Evolutionary conservation across 2,329 filamentous ascomycete species (phyloP).

Genomic region (Neonectria sp.): DNA sequence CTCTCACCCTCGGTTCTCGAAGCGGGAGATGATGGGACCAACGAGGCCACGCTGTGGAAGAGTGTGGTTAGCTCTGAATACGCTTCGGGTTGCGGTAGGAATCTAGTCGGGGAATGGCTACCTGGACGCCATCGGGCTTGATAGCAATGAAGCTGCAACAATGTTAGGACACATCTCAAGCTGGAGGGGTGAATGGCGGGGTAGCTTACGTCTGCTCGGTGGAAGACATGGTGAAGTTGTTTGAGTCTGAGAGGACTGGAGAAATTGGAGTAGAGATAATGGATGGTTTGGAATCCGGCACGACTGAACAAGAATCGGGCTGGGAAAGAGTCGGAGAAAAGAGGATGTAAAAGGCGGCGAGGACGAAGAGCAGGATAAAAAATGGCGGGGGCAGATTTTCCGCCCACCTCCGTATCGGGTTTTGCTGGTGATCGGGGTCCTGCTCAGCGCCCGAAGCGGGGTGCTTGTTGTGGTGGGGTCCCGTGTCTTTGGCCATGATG

Average conservation of each 20-base stretch:
- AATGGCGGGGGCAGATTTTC: slow-evolving; percentile 62
- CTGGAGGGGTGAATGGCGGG: slow-evolving; percentile 52
- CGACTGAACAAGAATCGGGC: slow-evolving; percentile 48
- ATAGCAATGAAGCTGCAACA: slow-evolving; percentile 95
- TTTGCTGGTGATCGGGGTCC: slow-evolving; percentile 41
- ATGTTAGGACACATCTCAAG: slow-evolving; percentile 43
- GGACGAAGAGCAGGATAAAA: slow-evolving; percentile 57
- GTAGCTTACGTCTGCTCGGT: slow-evolving; percentile 86
- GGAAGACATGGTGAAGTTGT: slow-evolving; percentile 74
- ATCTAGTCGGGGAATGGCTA: slow-evolving; percentile 60
- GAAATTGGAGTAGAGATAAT: slow-evolving; percentile 48
- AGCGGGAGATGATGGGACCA: slow-evolving; percentile 97
- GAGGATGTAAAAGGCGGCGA: slow-evolving; percentile 55
- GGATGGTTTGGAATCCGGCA: slow-evolving; percentile 46
- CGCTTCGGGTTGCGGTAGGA: background rate
- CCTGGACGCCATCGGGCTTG: slow-evolving; percentile 99
- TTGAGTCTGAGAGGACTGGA: slow-evolving; percentile 46
- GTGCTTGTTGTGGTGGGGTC: slow-evolving; percentile 53
- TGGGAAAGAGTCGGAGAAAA: slow-evolving; percentile 51
- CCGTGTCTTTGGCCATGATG: slow-evolving; percentile 50
- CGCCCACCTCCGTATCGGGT: slow-evolving; percentile 49
- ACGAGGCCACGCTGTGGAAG: slow-evolving; percentile 88
- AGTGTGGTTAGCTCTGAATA: slow-evolving; percentile 43
- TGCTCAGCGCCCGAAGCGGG: slow-evolving; percentile 51
- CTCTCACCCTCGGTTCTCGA: slow-evolving; percentile 92